Base-by-base conservation (phyloP, 371 early-diverging fungal species). In the Apophysomyces trapeziformis region DNA sequence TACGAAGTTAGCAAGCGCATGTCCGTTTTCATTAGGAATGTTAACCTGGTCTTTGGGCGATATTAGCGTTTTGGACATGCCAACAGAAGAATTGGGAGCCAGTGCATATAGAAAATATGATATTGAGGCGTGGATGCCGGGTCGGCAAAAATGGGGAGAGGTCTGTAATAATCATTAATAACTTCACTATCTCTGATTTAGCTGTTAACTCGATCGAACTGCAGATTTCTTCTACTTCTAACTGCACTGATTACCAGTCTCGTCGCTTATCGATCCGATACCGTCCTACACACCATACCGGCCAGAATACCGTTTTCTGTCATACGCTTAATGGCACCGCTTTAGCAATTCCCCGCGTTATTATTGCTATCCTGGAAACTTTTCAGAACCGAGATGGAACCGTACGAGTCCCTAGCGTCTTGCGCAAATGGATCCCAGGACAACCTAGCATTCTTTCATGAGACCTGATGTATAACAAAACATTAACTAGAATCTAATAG, bases 101-200 rank as follows among this genome's bases (percentile, higher is more conserved):
- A 93, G 95, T 61, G 96, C 96, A 0, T 94, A 89, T 75, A 83
- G 91, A 41, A 97, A 97, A 67, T 93, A 89, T 69, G 97, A 97
- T 65, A 94, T 97, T 68, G 98, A 97, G 74, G 96, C 95, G 7
- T 96, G 95, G 95, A 92, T 97, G 92, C 96, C 97, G 1, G 96
- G 95, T 1, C 80, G 92, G 43, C 78, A 84, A 39, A 68, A 69
- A 13, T 97, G 96, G 96, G 98, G 98, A 32, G 98, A 97, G 82
- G 89, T 90, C 76, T 68, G 14, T 50, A 12, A 35, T 16, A 37
- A 38, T 39, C 14, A 38, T 11, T 32, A 41, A 57, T 44, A 21
- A 12, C n/a, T 16, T 57, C 7, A 11, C n/a, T 18, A 16, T 13
- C 32, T 37, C 14, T 7, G 21, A 37, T 26, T 26, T 26, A 32